phyloP scores from a whole-genome alignment of 1,284 basidiomycete species.

The Ustilago vetiveriae region DNA sequence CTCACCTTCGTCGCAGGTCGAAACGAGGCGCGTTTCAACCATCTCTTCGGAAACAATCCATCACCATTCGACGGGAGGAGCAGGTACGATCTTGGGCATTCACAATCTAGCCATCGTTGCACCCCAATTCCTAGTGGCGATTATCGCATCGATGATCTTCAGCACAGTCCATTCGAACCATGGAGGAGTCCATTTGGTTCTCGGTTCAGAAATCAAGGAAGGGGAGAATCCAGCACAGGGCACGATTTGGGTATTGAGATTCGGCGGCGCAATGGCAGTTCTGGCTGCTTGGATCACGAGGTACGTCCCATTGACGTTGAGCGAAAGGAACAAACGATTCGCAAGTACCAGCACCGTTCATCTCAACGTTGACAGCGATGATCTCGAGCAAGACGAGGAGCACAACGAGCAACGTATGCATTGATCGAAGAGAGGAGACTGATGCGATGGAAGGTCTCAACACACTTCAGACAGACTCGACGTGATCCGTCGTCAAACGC shows the following conservation, averaged over 20 bases:
- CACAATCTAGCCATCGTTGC: slow-evolving; percentile 79
- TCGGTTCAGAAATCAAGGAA: neutral
- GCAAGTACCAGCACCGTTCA: too few relatives aligned
- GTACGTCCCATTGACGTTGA: slow-evolving; percentile 55
- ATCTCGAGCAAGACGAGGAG: too few relatives aligned
- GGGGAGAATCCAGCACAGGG: slow-evolving; percentile 67
- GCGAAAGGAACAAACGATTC: slow-evolving; percentile 20
- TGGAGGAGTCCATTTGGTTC: slow-evolving; percentile 21
- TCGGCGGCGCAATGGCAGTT: slow-evolving; percentile 76
- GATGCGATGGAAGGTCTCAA: neutral
- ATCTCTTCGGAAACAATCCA: slow-evolving; percentile 39
- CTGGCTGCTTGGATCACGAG: slow-evolving; percentile 55
- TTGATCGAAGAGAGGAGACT: neutral
- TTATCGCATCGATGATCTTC: slow-evolving; percentile 89
- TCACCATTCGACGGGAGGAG: slow-evolving; percentile 69
- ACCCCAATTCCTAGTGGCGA: slow-evolving; percentile 72
- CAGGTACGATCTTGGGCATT: slow-evolving; percentile 93
- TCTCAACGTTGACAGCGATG: too few relatives aligned
- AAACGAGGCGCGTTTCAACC: neutral
- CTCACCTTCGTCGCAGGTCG: too few relatives aligned
- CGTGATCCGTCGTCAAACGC: too few relatives aligned
- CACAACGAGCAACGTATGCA: neutral
- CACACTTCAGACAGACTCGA: too few relatives aligned
- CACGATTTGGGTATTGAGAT: slow-evolving; percentile 88
- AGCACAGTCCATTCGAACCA: slow-evolving; percentile 66